Evolutionary conservation across 768 basidiomycete genomes (phyloP).

Genomic region (Hortiboletus campestris): DNA sequence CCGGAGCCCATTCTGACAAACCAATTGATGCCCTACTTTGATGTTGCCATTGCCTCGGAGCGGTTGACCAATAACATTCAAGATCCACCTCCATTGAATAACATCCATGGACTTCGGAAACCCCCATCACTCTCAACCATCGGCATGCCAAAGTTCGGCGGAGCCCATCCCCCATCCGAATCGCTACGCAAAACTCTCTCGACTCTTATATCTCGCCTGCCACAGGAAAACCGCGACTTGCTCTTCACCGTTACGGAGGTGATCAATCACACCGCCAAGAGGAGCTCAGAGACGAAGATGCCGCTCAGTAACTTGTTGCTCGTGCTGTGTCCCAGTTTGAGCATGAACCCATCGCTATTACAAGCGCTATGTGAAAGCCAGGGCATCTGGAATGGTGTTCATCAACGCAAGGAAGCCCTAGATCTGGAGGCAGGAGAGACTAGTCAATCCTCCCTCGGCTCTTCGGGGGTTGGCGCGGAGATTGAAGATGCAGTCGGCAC

Average conservation of each 20-base stretch:
- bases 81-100: slow-evolving; percentile 34
- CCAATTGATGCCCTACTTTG: slow-evolving; percentile 70
- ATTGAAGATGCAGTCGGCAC: neutral
- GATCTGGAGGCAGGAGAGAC: slow-evolving; percentile 4
- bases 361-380: slow-evolving; percentile 71
- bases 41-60: slow-evolving; percentile 68
- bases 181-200: slow-evolving; percentile 56
- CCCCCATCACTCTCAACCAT: slow-evolving; percentile 80
- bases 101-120: slow-evolving; percentile 53
- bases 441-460: neutral
- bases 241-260: slow-evolving; percentile 78
- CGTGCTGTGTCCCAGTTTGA: slow-evolving; percentile 84
- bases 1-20: slow-evolving; percentile 84
- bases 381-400: slow-evolving; percentile 54
- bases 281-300: slow-evolving; percentile 82
- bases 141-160: slow-evolving; percentile 65
- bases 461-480: neutral
- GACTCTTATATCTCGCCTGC: slow-evolving; percentile 64
- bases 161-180: slow-evolving; percentile 60
- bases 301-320: slow-evolving; percentile 84
- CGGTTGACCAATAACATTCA: slow-evolving; percentile 29
- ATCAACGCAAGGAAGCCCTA: slow-evolving; percentile 3
- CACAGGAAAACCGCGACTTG: slow-evolving; percentile 81
- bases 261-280: slow-evolving; percentile 69
- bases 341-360: slow-evolving; percentile 72